Conservation (phyloP, 768 basidiomycete genomes). For the Kwoniella bestiolae region DNA sequence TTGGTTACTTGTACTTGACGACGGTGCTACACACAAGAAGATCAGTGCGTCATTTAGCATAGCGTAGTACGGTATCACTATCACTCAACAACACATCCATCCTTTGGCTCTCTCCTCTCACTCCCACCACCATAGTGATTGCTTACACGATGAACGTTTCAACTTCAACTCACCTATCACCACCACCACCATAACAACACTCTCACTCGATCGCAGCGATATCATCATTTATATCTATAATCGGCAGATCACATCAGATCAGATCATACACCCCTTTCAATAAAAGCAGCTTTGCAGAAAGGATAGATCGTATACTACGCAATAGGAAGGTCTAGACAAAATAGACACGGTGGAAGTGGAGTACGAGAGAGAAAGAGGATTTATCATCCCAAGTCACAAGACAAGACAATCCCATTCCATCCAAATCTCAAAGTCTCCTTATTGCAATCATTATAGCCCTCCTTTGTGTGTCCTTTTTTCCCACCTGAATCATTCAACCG, state of each 20-base stretch:
- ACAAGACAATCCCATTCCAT: not conserved
- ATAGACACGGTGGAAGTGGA: not conserved
- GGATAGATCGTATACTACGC: not conserved
- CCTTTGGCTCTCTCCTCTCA: not conserved
- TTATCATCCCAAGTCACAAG: not conserved
- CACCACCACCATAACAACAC: not conserved
- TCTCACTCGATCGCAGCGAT: not conserved
- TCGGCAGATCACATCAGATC: slow-evolving; percentile 6
- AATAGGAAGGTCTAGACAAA: slow-evolving; percentile 2
- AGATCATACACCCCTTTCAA: not conserved
- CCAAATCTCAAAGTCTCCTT: not conserved
- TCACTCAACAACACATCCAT: slow-evolving; percentile 4
- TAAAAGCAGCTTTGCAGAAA: not conserved
- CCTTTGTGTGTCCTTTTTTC: slow-evolving; percentile 13
- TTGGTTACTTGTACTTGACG: slow-evolving; percentile 1
- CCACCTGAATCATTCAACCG: not conserved
- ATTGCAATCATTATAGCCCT: not conserved
- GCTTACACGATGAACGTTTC: too few relatives aligned
- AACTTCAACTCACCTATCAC: too few relatives aligned
- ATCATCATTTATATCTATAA: not conserved
- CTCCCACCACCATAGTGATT: not conserved
- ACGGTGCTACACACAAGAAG: not conserved
- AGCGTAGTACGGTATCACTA: not conserved
- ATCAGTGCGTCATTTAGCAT: not conserved
- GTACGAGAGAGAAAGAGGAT: not conserved